Evolutionary conservation across 2,329 filamentous ascomycete species (phyloP), one percentile per base, ranked within the genome.

Genomic region (Aspergillus felis): DNA sequence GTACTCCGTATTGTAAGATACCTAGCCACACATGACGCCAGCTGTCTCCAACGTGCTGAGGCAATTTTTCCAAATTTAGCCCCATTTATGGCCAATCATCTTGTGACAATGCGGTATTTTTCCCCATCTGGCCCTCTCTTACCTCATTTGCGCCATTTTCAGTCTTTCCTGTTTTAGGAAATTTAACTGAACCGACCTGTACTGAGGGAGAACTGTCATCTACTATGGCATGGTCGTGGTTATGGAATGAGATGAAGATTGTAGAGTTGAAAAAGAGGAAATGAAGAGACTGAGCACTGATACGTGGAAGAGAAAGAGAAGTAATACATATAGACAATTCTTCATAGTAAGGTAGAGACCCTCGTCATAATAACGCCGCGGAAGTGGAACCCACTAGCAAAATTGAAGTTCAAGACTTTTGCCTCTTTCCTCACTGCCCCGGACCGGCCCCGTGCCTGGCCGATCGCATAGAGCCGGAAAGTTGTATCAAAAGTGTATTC

Each of bases 401-500:
- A 38, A 38, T 12, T 29, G 28, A 17, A 17, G 12, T 25, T 17
- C 10, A 53, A 38, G 25, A 46, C 54, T 56, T 25, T 51, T 53
- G 51, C 58, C 60, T 49, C 57, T 47, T 47, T 41, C 10, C 28
- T 38, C 29, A 22, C 20, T 35, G 14, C n/a, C 56, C 64, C 64
- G 63, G 63, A 58, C 63, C 63, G 58, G 61, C 57, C 52, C 60
- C 61, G 63, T 65, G 53, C 61, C 64, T 67, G 63, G 62, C 65
- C 62, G 63, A 65, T 65, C 64, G 65, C 63, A 67, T 66, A 66
- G 61, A 56, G 57, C 63, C 62, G 64, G 65, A 8, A 27, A 47
- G 3, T 47, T 38, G 47, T 35, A 54, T 51, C 29, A 51, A 50
- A 29, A 32, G 24, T 50, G 25, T 25, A n/a, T 25, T 49, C 53